phyloP scores from a whole-genome alignment of 345 rosid genomes.

The Moricandia moricandioides region DNA sequence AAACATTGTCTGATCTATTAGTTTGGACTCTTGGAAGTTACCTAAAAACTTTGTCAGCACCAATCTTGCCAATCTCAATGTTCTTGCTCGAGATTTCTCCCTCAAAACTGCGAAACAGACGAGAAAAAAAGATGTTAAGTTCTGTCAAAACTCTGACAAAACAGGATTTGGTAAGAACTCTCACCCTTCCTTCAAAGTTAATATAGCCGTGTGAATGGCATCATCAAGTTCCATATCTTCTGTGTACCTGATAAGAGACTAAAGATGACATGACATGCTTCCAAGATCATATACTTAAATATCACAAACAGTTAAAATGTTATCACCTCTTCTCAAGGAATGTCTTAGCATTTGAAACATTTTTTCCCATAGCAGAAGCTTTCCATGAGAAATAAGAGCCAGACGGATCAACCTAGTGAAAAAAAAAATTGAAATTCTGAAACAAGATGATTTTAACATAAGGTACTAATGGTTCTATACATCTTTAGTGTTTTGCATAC shows the following conservation, averaged over 20 bases:
- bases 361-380: conserved; percentile 99
- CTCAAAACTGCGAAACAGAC: conserved; percentile 57
- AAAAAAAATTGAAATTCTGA: neutral
- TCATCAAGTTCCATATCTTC: conserved; percentile 99
- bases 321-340: conserved; percentile 92
- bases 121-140: neutral
- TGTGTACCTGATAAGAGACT: conserved; percentile 54
- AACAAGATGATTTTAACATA: neutral
- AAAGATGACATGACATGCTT: conserved; percentile 26
- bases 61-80: conserved; percentile 85
- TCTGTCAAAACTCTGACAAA: neutral
- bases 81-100: conserved; percentile 85
- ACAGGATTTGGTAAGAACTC: neutral
- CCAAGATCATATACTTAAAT: neutral
- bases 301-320: neutral
- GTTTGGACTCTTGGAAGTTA: conserved; percentile 18
- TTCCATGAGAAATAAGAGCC: conserved; percentile 99
- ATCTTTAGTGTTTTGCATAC: conserved; percentile 33
- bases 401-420: conserved; percentile 85
- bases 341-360: conserved; percentile 96
- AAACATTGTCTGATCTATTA: neutral
- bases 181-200: conserved; percentile 96
- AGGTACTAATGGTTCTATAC: neutral
- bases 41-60: conserved; percentile 80
- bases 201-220: conserved; percentile 97